Conservation (phyloP, 2,329 filamentous ascomycete species). For the Nigrograna mackinnonii region DNA sequence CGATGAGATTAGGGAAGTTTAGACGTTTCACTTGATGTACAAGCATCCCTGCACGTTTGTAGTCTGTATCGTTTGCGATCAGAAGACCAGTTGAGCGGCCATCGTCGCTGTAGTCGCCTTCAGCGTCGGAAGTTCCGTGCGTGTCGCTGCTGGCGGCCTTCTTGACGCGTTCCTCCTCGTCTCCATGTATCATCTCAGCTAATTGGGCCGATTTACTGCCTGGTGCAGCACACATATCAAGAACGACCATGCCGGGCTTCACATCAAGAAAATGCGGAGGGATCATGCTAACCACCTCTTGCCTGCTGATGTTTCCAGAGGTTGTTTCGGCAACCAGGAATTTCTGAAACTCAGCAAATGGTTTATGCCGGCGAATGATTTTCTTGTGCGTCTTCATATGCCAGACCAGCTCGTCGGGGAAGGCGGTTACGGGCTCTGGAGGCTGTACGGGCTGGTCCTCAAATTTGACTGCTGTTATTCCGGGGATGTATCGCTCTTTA, state of each 20-base stretch:
- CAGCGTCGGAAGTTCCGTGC: conserved; percentile 55
- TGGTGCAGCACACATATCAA: conserved; percentile 95
- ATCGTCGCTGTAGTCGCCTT: conserved; percentile 67
- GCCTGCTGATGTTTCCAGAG: conserved; percentile 95
- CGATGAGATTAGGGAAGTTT: conserved; percentile 93
- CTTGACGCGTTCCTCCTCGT: conserved; percentile 84
- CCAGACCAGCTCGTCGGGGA: conserved; percentile 93
- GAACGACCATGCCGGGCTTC: conserved; percentile 84
- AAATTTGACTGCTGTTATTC: conserved; percentile 81
- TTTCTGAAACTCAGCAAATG: conserved; percentile 94
- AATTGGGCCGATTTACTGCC: conserved; percentile 97
- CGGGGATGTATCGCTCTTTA: conserved; percentile 84
- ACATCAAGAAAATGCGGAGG: conserved; percentile 92
- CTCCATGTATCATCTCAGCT: conserved; percentile 89
- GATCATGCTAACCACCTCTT: conserved; percentile 99
- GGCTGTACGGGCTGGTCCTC: conserved; percentile 83
- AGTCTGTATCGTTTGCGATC: conserved; percentile 95
- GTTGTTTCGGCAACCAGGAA: conserved; percentile 97
- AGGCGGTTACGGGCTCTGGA: conserved; percentile 84
- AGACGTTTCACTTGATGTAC: conserved; percentile 97
- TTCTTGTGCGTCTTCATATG: conserved; percentile 98
- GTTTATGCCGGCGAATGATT: conserved; percentile 88
- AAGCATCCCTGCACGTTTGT: conserved; percentile 95
- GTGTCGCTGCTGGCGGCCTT: conserved; percentile 69
- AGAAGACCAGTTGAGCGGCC: conserved; percentile 89